Evolutionary conservation across 176 grass and related monocot species (phyloP).

Genomic region (Miscanthus lutarioriparius): DNA sequence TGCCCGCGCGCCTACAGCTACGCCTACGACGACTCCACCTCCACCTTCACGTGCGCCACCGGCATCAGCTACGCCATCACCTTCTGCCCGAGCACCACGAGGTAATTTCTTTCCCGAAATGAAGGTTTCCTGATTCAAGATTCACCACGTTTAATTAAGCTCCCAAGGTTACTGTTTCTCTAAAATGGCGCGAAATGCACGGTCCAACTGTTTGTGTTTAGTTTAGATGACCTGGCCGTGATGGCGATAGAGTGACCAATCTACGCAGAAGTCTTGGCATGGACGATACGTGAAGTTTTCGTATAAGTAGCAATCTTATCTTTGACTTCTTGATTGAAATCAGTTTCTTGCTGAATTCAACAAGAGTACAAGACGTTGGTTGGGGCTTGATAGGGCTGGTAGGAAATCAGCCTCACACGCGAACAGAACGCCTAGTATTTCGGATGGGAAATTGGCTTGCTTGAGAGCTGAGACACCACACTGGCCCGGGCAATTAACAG

Average conservation of each 20-base stretch:
- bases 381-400: not conserved
- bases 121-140: not conserved
- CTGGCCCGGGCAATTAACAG: too few species aligned
- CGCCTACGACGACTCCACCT: constrained; percentile 88
- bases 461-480: too few species aligned
- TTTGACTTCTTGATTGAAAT: not conserved
- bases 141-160: not conserved
- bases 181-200: constrained; percentile 30
- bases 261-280: not conserved
- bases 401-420: not conserved
- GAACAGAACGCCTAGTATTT: not conserved
- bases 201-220: too few species aligned
- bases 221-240: not conserved
- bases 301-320: not conserved
- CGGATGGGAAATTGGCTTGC: too few species aligned
- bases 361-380: not conserved
- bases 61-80: constrained; percentile 81
- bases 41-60: constrained; percentile 80
- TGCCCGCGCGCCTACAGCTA: constrained; percentile 97
- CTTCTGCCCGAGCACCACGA: constrained; percentile 84
- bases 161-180: too few species aligned
- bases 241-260: not conserved
- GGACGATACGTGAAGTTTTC: not conserved
- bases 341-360: not conserved
- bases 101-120: constrained; percentile 28